Percentiles rank a stretch among this genome's conserved stretches.
Conservation (phyloP, 495 filamentous ascomycete genomes). For the Penicillium riverlandense region DNA sequence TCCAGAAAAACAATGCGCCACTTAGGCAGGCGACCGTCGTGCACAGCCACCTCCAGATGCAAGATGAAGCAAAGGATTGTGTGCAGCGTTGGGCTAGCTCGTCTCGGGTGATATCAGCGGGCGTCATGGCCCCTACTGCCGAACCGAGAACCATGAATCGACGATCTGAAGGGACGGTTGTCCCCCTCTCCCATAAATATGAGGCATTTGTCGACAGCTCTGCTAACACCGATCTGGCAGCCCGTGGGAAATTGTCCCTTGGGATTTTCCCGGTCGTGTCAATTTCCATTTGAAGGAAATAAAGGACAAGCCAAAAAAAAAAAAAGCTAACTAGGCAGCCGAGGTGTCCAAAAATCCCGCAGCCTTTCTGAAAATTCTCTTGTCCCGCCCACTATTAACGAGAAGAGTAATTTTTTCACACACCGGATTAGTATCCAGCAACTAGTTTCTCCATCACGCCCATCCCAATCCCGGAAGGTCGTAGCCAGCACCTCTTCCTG, state of each 20-base stretch:
- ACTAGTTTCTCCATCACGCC: too few species aligned
- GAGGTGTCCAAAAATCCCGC: constrained; percentile 9
- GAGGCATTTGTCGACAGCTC: constrained; percentile 17
- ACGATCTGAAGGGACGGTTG: too few species aligned
- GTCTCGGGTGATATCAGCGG: background rate
- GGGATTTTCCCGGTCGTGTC: constrained; percentile 5
- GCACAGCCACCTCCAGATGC: constrained; percentile 22
- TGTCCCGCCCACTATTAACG: background rate
- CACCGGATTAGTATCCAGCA: too few species aligned
- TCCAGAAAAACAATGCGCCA: constrained; percentile 11
- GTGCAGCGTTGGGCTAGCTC: background rate
- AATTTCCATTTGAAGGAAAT: constrained; percentile 1
- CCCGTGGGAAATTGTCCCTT: constrained; percentile 2
- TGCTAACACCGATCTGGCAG: constrained; percentile 21
- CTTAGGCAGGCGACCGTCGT: background rate
- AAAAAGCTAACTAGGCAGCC: background rate
- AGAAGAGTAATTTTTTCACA: too few species aligned
- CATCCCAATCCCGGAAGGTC: too few species aligned
- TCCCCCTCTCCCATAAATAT: constrained; percentile 1
- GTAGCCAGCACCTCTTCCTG: background rate
- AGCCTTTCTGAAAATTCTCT: background rate
- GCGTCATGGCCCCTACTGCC: too few species aligned
- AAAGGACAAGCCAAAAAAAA: too few species aligned
- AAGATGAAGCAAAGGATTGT: background rate
- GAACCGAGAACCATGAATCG: too few species aligned